A percentile compares a stretch with the other conserved stretches of the same genome.
phyloP scores from a whole-genome alignment of 306 rosid genomes.

The Cucumis melo region DNA sequence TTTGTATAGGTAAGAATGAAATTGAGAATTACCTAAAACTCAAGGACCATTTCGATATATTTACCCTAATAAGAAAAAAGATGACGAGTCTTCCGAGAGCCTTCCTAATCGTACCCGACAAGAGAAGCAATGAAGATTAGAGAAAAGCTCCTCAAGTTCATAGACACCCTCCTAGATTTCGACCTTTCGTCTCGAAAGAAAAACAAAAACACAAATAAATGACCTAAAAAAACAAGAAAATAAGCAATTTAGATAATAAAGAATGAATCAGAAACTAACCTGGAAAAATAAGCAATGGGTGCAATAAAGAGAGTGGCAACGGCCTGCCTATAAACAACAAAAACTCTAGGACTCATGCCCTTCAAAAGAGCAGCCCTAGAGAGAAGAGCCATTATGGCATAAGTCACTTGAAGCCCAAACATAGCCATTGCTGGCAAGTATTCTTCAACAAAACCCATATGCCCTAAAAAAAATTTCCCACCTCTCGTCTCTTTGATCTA shows the following conservation, averaged over 20 bases:
- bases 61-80: not conserved
- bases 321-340: conserved; percentile 52
- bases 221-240: too few species aligned
- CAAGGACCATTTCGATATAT: not conserved
- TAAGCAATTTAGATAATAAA: too few species aligned
- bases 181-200: conserved; percentile 18
- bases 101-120: conserved; percentile 28
- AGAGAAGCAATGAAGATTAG: conserved; percentile 43
- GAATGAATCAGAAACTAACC: not conserved
- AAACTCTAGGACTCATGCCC: conserved; percentile 53
- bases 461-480: not conserved
- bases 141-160: conserved; percentile 33
- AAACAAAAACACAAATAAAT: not conserved
- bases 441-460: conserved; percentile 25
- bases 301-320: conserved; percentile 45
- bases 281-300: conserved; percentile 29
- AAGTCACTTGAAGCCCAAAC: conserved; percentile 39
- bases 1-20: too few species aligned
- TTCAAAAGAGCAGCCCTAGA: conserved; percentile 49
- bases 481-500: not conserved
- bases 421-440: conserved; percentile 34
- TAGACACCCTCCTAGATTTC: conserved; percentile 18
- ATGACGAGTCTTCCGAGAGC: not conserved
- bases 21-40: not conserved
- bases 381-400: conserved; percentile 42